Conservation (phyloP, 306 rosid genomes). For the Quercus aquifolioides region DNA sequence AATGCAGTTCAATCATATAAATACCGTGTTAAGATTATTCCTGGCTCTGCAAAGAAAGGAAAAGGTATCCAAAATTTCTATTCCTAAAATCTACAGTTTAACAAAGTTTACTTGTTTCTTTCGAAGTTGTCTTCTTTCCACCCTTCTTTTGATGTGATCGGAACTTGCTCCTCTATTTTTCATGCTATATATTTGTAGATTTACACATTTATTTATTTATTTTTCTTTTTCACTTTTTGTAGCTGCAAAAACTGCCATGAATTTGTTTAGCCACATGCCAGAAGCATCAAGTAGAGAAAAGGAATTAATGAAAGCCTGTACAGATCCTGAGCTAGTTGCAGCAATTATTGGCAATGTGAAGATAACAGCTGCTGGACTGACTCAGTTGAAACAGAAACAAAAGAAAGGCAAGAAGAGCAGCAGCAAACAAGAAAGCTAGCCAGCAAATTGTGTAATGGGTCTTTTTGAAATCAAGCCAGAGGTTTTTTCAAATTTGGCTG, state of each 20-base stretch:
- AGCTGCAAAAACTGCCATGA: conserved; percentile 96
- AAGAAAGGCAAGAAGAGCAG: conserved; percentile 81
- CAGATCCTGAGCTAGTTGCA: conserved; percentile 86
- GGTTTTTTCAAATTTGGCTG: background rate
- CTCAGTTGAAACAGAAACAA: conserved; percentile 90
- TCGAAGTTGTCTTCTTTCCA: background rate
- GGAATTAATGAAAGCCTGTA: conserved; percentile 96
- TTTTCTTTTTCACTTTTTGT: background rate
- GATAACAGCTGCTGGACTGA: conserved; percentile 83
- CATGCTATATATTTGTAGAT: background rate
- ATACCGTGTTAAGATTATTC: conserved; percentile 89
- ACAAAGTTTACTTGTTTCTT: background rate
- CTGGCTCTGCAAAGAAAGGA: conserved; percentile 87
- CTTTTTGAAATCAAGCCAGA: background rate
- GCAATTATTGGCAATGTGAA: conserved; percentile 83
- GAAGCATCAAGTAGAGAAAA: conserved; percentile 83
- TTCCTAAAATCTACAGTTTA: background rate
- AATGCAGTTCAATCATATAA: conserved; percentile 82
- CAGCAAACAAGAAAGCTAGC: conserved; percentile 28
- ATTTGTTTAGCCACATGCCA: conserved; percentile 88
- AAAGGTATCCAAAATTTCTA: conserved; percentile 51
- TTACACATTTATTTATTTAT: background rate
- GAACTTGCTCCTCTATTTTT: background rate
- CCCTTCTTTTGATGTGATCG: background rate
- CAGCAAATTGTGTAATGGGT: background rate